phyloP scores from a whole-genome alignment of 768 basidiomycete genomes.

The Russula brevipes region DNA sequence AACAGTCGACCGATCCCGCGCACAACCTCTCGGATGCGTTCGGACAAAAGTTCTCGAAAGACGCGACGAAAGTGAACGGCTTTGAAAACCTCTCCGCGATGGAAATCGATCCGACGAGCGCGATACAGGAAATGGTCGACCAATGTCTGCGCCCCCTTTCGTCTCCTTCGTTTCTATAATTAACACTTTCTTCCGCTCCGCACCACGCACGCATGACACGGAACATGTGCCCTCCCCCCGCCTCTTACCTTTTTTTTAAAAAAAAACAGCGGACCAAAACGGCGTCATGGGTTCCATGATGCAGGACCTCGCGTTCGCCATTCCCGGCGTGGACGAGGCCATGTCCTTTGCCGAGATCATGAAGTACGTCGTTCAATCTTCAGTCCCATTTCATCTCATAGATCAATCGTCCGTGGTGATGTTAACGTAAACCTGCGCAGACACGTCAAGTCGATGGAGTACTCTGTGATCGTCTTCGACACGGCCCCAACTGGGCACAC shows the following conservation, averaged over 20 bases:
- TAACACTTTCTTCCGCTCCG: background rate
- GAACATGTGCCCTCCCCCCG: background rate
- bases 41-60: constrained; percentile 98
- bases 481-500: constrained; percentile 99
- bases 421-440: constrained; percentile 37
- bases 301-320: constrained; percentile 98
- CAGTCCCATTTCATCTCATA: background rate
- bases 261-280: constrained; percentile 78
- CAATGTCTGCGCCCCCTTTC: constrained; percentile 56
- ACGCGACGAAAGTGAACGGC: constrained; percentile 96
- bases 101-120: constrained; percentile 98
- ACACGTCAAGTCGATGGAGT: constrained; percentile 99
- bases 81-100: constrained; percentile 96
- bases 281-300: constrained; percentile 99
- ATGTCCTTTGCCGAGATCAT: constrained; percentile 99
- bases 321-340: constrained; percentile 98
- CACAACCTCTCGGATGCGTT: constrained; percentile 99
- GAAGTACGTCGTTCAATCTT: constrained; percentile 58
- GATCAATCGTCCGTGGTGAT: too few relatives aligned
- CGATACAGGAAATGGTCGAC: constrained; percentile 99
- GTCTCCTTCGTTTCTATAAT: too few relatives aligned
- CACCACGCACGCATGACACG: too few relatives aligned
- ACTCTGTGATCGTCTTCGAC: constrained; percentile 99
- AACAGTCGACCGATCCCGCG: constrained; percentile 96
- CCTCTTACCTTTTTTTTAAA: background rate